phyloP scores from a whole-genome alignment of 2,329 filamentous ascomycete species.

The Aspergillus sp. region DNA sequence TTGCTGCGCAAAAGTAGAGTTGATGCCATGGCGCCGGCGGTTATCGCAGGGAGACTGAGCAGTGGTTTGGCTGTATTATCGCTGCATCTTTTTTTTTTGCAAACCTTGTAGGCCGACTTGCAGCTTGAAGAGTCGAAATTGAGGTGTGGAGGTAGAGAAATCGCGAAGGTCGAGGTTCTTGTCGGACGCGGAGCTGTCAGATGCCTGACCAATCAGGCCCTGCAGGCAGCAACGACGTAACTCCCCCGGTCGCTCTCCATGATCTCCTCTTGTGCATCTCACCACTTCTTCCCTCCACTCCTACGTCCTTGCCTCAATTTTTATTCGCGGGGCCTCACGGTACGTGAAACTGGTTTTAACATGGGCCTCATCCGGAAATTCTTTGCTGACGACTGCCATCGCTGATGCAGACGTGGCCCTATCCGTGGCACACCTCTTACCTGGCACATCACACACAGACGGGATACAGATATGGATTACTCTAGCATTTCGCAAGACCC shows the following conservation, averaged over 20 bases:
- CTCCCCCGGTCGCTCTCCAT: constrained; percentile 12
- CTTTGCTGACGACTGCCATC: constrained; percentile 13
- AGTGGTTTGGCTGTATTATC: background rate
- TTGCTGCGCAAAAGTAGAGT: constrained; percentile 31
- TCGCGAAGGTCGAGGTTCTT: constrained; percentile 13
- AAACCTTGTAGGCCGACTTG: background rate
- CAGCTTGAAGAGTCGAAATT: background rate
- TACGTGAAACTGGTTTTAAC: constrained; percentile 10
- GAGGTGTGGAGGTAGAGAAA: background rate
- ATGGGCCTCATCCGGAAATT: background rate
- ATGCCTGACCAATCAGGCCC: constrained; percentile 23
- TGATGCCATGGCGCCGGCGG: constrained; percentile 27
- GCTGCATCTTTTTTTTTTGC: background rate
- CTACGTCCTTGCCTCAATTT: constrained; percentile 1
- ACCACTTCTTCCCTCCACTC: constrained; percentile 1
- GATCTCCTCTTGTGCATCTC: constrained; percentile 4
- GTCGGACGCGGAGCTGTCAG: constrained; percentile 7
- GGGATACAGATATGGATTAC: constrained; percentile 60
- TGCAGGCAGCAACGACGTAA: constrained; percentile 21
- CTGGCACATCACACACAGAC: constrained; percentile 13
- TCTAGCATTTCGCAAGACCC: constrained; percentile 58
- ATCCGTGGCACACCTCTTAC: constrained; percentile 17
- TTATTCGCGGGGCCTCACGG: constrained; percentile 14
- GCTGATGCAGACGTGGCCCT: constrained; percentile 21
- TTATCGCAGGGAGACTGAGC: constrained; percentile 8